Evolutionary conservation across 106 monocot species (phyloP).

Genomic region (Amphibolis antarctica): DNA sequence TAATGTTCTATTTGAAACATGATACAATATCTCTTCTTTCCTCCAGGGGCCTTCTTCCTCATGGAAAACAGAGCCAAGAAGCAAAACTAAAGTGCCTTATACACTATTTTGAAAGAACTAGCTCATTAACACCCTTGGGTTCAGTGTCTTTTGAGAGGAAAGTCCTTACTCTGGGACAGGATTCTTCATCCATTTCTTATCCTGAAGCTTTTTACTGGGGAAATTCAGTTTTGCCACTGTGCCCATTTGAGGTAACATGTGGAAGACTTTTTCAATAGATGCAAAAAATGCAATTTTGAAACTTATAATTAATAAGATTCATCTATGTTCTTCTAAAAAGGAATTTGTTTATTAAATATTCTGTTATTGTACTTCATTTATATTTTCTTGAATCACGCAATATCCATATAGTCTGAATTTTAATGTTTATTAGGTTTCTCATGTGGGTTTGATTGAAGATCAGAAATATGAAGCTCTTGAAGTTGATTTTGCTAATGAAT

Average conservation of each 20-base stretch:
- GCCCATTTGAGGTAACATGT: slow-evolving; percentile 57
- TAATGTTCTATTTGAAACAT: background rate
- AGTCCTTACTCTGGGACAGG: slow-evolving; percentile 36
- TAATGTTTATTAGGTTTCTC: slow-evolving; percentile 36
- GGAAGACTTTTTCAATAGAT: background rate
- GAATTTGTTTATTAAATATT: no score
- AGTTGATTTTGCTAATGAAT: slow-evolving; percentile 98
- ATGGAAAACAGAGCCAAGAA: slow-evolving; percentile 54
- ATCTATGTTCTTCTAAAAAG: no score
- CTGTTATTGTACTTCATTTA: background rate
- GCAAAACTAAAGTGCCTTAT: slow-evolving; percentile 74
- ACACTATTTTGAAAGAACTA: slow-evolving; percentile 84
- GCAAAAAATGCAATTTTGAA: background rate
- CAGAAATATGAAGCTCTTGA: slow-evolving; percentile 74
- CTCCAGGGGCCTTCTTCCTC: slow-evolving; percentile 41
- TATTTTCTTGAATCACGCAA: background rate
- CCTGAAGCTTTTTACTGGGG: slow-evolving; percentile 49
- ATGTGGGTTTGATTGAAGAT: slow-evolving; percentile 81
- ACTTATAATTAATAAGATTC: no score
- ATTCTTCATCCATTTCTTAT: slow-evolving; percentile 23
- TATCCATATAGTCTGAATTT: background rate
- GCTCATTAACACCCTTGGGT: slow-evolving; percentile 37
- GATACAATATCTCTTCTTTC: background rate
- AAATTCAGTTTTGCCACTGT: slow-evolving; percentile 47
- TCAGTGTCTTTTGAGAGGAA: slow-evolving; percentile 78